These are phyloP conservation scores for Penicillium riverlandense DNA, from an alignment of 495 filamentous ascomycete species.

Conservation along the genomic window DNA sequence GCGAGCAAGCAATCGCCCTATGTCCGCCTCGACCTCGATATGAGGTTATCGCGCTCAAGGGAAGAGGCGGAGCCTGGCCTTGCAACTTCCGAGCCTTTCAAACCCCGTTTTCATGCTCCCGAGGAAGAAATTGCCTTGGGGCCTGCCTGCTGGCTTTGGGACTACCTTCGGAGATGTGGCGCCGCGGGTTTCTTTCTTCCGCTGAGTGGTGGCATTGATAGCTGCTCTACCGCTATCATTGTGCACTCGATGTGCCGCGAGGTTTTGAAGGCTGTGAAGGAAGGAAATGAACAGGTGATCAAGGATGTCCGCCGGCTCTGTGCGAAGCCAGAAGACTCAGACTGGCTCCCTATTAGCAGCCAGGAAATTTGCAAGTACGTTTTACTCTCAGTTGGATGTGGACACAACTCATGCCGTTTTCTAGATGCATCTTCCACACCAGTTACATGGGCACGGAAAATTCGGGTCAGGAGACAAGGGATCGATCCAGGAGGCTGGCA, in stretches of 20 bases:
- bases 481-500: conserved; percentile 61
- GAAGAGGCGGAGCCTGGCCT: conserved; percentile 34
- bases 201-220: conserved; percentile 67
- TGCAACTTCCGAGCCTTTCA: conserved; percentile 31
- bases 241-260: conserved; percentile 75
- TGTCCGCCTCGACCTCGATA: conserved; percentile 30
- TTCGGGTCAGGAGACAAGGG: conserved; percentile 61
- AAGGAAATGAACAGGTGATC: conserved; percentile 63
- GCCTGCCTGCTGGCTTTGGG: conserved; percentile 75
- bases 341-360: conserved; percentile 45
- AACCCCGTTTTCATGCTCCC: conserved; percentile 49
- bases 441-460: conserved; percentile 77
- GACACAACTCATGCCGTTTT: neutral
- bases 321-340: conserved; percentile 42
- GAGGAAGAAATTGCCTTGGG: conserved; percentile 73
- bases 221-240: conserved; percentile 55
- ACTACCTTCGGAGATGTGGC: conserved; percentile 65
- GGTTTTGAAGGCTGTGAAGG: conserved; percentile 56
- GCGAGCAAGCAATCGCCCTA: conserved; percentile 28
- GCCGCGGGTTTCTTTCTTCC: conserved; percentile 53
- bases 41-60: conserved; percentile 22
- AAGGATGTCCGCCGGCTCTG: conserved; percentile 58
- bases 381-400: neutral
- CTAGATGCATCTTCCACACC: conserved; percentile 59
- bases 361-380: conserved; percentile 53